Evolutionary conservation across 805 yeast genomes (phyloP).

Genomic region (Saccharomycopsis selenospora): DNA sequence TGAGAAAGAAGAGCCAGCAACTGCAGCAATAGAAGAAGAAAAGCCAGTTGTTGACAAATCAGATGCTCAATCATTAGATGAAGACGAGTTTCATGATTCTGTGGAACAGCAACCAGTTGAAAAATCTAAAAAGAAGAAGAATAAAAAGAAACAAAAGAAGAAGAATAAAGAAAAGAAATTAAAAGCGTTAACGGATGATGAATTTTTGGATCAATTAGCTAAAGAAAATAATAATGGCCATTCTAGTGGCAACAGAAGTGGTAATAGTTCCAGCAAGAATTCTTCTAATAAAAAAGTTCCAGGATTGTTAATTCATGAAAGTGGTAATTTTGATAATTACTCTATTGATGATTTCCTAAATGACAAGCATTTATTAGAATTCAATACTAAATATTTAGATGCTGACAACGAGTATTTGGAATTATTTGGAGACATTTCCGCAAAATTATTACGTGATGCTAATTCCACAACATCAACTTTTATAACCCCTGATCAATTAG

Average conservation of each 20-base stretch:
- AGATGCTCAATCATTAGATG: neutral
- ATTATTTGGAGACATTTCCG: slow-evolving; percentile 64
- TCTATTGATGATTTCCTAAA: slow-evolving; percentile 37
- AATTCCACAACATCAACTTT: slow-evolving; percentile 66
- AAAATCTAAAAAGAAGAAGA: neutral
- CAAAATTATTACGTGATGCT: slow-evolving; percentile 65
- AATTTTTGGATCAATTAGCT: neutral
- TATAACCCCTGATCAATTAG: slow-evolving; percentile 59
- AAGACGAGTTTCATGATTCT: neutral
- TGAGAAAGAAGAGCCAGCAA: neutral
- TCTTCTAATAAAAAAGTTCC: too few relatives aligned
- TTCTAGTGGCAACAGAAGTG: too few relatives aligned
- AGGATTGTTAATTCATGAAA: neutral
- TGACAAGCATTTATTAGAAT: slow-evolving; percentile 35
- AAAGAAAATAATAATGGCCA: neutral
- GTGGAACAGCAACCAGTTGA: neutral
- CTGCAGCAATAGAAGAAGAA: neutral
- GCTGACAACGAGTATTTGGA: slow-evolving; percentile 68
- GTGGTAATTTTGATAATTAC: slow-evolving; percentile 34
- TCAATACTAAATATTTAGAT: slow-evolving; percentile 51
- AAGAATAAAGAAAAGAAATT: neutral
- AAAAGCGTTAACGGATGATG: slow-evolving; percentile 25
- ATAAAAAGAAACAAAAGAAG: neutral
- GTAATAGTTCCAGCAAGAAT: too few relatives aligned
- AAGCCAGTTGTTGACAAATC: neutral